Evolutionary conservation across 371 early-diverging fungal species (phyloP).

Genomic region (Mucor indicus): DNA sequence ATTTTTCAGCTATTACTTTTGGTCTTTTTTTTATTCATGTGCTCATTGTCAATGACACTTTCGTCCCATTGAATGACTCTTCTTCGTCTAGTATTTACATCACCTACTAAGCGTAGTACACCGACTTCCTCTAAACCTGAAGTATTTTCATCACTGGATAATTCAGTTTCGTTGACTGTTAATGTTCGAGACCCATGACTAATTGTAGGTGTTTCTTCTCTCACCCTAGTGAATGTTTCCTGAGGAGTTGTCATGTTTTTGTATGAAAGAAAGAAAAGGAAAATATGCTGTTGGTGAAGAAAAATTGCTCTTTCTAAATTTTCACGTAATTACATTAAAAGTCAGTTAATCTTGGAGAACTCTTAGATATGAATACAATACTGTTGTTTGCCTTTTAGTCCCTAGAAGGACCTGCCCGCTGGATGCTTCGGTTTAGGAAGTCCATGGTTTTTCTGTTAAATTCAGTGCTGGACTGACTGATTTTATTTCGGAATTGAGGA

Average conservation of each 20-base stretch:
- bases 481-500: no score
- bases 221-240: constrained; percentile 15
- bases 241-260: constrained; percentile 10
- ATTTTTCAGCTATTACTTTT: constrained; percentile 70
- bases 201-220: constrained; percentile 24
- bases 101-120: constrained; percentile 53
- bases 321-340: no score
- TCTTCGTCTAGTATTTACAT: constrained; percentile 36
- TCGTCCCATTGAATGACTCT: constrained; percentile 78
- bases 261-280: no score
- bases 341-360: no score
- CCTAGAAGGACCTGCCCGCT: no score
- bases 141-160: constrained; percentile 7
- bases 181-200: constrained; percentile 41
- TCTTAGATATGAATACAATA: no score
- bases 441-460: no score
- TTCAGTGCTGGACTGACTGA: no score
- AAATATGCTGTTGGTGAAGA: no score
- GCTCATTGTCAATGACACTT: constrained; percentile 85
- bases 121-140: constrained; percentile 33
- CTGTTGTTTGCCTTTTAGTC: no score
- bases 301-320: no score
- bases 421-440: no score
- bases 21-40: constrained; percentile 76
- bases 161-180: constrained; percentile 28